A percentile compares a stretch with the other conserved stretches of the same genome.
Conservation (phyloP, 352 stramenopile species). For the Phytophthora pinifolia region DNA sequence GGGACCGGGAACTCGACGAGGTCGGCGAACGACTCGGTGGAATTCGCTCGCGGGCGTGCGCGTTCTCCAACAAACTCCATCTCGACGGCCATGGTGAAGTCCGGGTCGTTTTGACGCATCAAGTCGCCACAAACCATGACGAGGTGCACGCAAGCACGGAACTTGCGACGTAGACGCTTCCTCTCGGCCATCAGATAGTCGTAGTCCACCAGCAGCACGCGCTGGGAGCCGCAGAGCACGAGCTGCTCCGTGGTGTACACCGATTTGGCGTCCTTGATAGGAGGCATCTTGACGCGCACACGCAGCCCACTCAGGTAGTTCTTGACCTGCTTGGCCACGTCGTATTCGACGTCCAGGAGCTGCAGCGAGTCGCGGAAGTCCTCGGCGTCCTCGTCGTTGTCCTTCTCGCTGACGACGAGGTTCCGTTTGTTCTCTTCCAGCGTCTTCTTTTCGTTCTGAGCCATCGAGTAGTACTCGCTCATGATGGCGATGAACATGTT, state of each 20-base stretch:
- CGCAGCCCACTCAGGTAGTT: constrained; percentile 57
- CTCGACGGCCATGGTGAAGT: constrained; percentile 48
- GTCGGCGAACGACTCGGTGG: constrained; percentile 46
- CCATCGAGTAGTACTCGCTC: constrained; percentile 81
- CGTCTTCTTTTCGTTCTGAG: constrained; percentile 65
- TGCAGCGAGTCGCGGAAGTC: constrained; percentile 60
- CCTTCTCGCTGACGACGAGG: constrained; percentile 27
- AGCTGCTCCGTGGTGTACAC: constrained; percentile 53
- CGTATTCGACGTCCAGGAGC: constrained; percentile 73
- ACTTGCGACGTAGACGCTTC: constrained; percentile 59
- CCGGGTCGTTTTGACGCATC: constrained; percentile 49
- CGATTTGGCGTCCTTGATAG: constrained; percentile 33
- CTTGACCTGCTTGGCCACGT: constrained; percentile 70
- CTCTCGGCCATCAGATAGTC: constrained; percentile 72
- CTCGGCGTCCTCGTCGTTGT: constrained; percentile 25
- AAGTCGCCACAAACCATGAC: constrained; percentile 49
- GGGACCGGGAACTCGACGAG: constrained; percentile 64
- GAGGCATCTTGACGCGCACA: constrained; percentile 59
- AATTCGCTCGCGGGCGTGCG: constrained; percentile 38
- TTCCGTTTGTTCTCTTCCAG: constrained; percentile 55
- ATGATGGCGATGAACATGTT: constrained; percentile 90
- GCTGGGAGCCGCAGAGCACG: constrained; percentile 58
- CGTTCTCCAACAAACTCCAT: constrained; percentile 19
- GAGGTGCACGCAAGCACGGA: constrained; percentile 58
- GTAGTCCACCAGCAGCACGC: constrained; percentile 73